A percentile compares a stretch with the other conserved stretches of the same genome.
Evolutionary conservation across 2,329 filamentous ascomycete genomes (phyloP).

Genomic region (Talaromyces islandicus): DNA sequence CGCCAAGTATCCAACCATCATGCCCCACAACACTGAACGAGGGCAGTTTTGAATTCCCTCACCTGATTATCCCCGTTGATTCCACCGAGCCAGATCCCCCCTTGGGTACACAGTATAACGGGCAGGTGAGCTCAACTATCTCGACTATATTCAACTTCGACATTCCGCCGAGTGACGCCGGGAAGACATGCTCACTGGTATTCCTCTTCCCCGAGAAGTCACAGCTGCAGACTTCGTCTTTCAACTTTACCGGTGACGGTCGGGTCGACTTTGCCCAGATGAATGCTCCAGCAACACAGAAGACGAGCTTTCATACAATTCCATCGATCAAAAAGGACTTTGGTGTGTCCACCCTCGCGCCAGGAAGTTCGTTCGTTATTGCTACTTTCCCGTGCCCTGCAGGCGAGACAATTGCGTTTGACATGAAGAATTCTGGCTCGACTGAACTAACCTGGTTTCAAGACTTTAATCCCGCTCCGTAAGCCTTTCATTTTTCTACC

Average conservation of each 20-base stretch:
- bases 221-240: conserved; percentile 56
- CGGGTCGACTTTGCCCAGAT: conserved; percentile 50
- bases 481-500: conserved; percentile 16
- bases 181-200: conserved; percentile 57
- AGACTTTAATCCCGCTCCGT: conserved; percentile 53
- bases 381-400: conserved; percentile 51
- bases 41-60: conserved; percentile 51
- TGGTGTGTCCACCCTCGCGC: conserved; percentile 41
- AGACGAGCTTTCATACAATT: conserved; percentile 51
- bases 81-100: conserved; percentile 47
- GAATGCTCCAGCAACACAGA: conserved; percentile 36
- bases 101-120: conserved; percentile 51
- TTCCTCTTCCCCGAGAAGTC: conserved; percentile 58
- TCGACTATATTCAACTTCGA: conserved; percentile 66
- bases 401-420: conserved; percentile 47
- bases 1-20: conserved; percentile 19
- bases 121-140: conserved; percentile 47
- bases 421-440: conserved; percentile 46
- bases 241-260: conserved; percentile 50
- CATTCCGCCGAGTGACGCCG: conserved; percentile 48
- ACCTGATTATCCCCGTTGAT: conserved; percentile 58
- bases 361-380: conserved; percentile 52
- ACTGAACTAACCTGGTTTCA: conserved; percentile 58
- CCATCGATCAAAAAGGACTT: conserved; percentile 45
- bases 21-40: conserved; percentile 39